Percentiles rank a stretch among this genome's conserved stretches.
Evolutionary conservation across 495 filamentous ascomycete genomes (phyloP).

Genomic region (Neurospora sp.): DNA sequence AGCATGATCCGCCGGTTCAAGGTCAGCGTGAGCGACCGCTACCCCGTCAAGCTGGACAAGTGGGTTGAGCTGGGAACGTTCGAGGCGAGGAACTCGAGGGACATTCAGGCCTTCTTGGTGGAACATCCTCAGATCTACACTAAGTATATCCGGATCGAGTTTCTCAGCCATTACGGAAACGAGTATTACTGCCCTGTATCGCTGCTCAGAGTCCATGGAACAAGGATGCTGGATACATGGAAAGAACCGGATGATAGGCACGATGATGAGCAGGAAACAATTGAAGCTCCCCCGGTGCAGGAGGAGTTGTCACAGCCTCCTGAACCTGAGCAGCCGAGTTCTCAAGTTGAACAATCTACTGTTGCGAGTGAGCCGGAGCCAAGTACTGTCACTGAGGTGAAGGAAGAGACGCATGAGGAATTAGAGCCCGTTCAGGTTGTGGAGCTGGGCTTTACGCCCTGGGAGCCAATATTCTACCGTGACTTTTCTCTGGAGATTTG

Average conservation of each 20-base stretch:
- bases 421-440: not conserved
- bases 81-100: constrained; percentile 81
- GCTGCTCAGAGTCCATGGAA: constrained; percentile 83
- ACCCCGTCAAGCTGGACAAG: constrained; percentile 83
- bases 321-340: constrained; percentile 9
- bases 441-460: constrained; percentile 19
- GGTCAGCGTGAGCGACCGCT: constrained; percentile 83
- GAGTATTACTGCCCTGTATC: constrained; percentile 95
- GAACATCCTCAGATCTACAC: constrained; percentile 94
- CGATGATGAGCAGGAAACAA: constrained; percentile 34
- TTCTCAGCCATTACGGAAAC: constrained; percentile 86
- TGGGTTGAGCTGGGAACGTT: constrained; percentile 87
- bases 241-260: constrained; percentile 43
- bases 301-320: constrained; percentile 22
- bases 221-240: constrained; percentile 90
- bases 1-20: constrained; percentile 88
- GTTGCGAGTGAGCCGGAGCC: not conserved
- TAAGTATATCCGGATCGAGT: constrained; percentile 82
- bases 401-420: not conserved
- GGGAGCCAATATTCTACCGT: constrained; percentile 14
- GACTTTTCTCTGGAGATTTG: constrained; percentile 11
- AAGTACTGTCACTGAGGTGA: not conserved
- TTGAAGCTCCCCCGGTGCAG: constrained; percentile 14
- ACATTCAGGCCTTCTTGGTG: constrained; percentile 87
- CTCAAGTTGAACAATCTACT: not conserved